Base-by-base conservation (phyloP, 108 stramenopile species). In the Conticribra weissflogii region DNA sequence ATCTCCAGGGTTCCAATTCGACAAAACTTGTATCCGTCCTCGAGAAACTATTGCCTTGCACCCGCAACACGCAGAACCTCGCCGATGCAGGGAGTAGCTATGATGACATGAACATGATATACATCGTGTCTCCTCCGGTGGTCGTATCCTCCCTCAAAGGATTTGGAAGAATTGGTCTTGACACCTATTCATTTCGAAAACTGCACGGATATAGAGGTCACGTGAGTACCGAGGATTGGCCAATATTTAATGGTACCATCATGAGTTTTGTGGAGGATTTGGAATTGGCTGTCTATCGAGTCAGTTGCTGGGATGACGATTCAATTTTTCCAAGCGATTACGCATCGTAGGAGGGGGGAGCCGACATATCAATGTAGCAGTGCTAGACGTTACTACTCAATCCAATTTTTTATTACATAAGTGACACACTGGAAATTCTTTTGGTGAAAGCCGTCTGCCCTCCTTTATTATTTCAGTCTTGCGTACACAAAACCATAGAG, bases 211-310 rank as follows among this genome's bases (percentile, higher is more conserved):
- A 70, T 58, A 34, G 59, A 59, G 71, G 71, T 9, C 89, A 90
- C 64, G 44, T 90, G 0, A 78, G 78, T 5, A 90, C 89, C 12
- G 89, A 90, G 66, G 85, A 90, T 55, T 85, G 85, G 67, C 89
- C 89, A n/a, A 15, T 51, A 12, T 74, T 71, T 34, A 56, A 59
- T 46, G 68, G 58, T 29, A 61, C 78, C 25, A 23, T 82, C 21
- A 12, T 15, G 31, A 57, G 59, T 17, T 76, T 81, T 27, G 0
- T 81, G 21, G 7, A 47, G 14, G 58, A 70, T n/a, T 52, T 86
- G 34, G 28, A 77, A 50, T 52, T 89, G 7, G 83, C 22, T 54
- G 41, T 75, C 1, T 83, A 85, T 54, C 51, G 83, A 48, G 50
- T 89, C 18, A 66, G 69, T 57, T 89, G 85, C 52, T 17, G 17